Conservation (phyloP, 495 filamentous ascomycete species). For the Thermochaetoides thermophila region DNA sequence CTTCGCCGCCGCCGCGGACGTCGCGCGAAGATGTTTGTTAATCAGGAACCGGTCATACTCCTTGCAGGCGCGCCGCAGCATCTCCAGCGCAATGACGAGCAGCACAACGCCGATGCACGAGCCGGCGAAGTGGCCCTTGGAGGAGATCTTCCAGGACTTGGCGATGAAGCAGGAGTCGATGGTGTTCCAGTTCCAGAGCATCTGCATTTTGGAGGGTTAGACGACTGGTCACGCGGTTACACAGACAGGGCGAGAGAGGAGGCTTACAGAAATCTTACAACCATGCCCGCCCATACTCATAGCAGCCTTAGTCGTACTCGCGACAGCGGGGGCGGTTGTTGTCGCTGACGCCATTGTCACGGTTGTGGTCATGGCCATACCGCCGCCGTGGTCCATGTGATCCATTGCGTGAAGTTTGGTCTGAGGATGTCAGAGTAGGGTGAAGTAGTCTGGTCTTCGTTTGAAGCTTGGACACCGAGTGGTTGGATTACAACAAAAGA, state of each 20-base stretch:
- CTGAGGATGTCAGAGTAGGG: no score
- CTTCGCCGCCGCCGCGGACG: no score
- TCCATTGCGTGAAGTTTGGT: background rate
- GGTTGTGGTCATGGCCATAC: background rate
- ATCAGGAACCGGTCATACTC: slow-evolving; percentile 49
- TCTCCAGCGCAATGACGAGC: slow-evolving; percentile 48
- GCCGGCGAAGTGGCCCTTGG: slow-evolving; percentile 46
- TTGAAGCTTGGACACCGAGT: no score
- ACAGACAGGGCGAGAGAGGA: no score
- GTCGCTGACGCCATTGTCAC: background rate
- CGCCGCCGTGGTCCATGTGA: background rate
- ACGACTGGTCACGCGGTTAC: no score
- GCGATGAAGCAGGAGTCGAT: slow-evolving; percentile 59
- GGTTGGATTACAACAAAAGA: no score
- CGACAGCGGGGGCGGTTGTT: background rate
- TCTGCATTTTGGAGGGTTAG: no score
- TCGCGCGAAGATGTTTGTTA: slow-evolving; percentile 18
- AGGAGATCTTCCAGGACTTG: slow-evolving; percentile 47
- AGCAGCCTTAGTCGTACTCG: background rate
- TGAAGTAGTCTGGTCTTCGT: no score
- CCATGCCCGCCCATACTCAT: slow-evolving; percentile 3
- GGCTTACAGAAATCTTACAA: slow-evolving; percentile 8
- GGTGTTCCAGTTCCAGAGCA: slow-evolving; percentile 70
- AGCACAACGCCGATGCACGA: slow-evolving; percentile 55
- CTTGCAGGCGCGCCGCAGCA: slow-evolving; percentile 41